phyloP scores from a whole-genome alignment of 495 filamentous ascomycete species.

The Amorphotheca resinae region DNA sequence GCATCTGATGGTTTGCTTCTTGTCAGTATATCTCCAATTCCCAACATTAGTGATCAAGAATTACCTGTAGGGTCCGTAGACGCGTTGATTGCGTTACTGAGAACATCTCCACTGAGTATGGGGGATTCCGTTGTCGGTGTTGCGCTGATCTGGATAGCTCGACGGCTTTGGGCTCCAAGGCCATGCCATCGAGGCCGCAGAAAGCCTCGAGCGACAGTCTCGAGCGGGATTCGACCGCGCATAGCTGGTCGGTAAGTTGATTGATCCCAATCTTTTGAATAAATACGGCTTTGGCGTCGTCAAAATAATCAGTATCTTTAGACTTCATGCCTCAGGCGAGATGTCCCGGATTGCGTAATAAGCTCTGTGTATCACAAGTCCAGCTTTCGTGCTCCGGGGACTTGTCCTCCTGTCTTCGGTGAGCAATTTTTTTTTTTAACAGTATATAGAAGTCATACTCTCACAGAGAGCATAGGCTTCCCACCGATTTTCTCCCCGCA shows the following conservation, averaged over 20 bases:
- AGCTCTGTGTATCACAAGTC: conserved; percentile 3
- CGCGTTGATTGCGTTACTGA: conserved; percentile 27
- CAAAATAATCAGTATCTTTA: conserved; percentile 1
- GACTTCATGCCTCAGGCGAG: conserved; percentile 2
- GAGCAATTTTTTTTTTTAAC: not conserved
- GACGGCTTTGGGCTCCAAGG: conserved; percentile 14
- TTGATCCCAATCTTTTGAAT: conserved; percentile 1
- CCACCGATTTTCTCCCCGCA: too few species aligned
- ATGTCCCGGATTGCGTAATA: not conserved
- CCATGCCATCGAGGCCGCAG: conserved; percentile 9
- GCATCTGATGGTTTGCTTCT: conserved; percentile 50
- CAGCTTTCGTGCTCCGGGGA: not conserved
- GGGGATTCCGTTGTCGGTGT: conserved; percentile 38
- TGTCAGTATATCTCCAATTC: not conserved
- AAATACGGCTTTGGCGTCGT: not conserved
- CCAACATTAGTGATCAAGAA: not conserved
- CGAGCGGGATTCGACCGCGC: conserved; percentile 18
- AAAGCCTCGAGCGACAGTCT: conserved; percentile 12
- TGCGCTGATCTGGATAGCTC: conserved; percentile 41
- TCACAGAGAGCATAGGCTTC: too few species aligned
- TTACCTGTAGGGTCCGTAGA: conserved; percentile 17
- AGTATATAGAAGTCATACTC: not conserved
- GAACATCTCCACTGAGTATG: conserved; percentile 27
- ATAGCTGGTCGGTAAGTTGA: conserved; percentile 15
- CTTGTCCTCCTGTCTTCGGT: not conserved